Conservation (phyloP, 345 rosid genomes). For the Carallia brachiata region DNA sequence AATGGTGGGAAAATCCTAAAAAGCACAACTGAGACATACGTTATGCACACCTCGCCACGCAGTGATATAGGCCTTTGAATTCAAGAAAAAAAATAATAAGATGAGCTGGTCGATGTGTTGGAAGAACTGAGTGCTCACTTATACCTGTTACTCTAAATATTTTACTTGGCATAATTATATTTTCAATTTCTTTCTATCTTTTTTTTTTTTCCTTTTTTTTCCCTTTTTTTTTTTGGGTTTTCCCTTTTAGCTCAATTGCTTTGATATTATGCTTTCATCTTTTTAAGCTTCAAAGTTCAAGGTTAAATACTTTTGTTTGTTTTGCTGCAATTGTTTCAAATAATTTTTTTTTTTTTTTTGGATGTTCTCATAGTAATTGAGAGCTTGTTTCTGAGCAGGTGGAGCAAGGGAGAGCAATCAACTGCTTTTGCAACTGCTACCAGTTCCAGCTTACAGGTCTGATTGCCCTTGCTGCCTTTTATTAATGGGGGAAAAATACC, state of each 20-base stretch:
- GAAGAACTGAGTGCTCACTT: too few relatives aligned
- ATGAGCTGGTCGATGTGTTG: too few relatives aligned
- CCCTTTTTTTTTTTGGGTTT: neutral
- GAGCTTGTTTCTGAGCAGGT: slow-evolving; percentile 25
- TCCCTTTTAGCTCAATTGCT: neutral
- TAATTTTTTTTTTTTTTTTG: neutral
- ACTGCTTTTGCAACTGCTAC: slow-evolving; percentile 81
- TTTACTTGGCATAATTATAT: too few relatives aligned
- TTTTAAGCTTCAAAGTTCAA: neutral
- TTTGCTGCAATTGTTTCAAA: too few relatives aligned
- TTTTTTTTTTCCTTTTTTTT: neutral
- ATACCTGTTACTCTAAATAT: too few relatives aligned
- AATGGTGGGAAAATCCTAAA: too few relatives aligned
- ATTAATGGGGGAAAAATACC: neutral
- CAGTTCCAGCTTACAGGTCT: slow-evolving; percentile 59
- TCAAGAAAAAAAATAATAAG: too few relatives aligned
- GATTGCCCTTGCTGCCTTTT: slow-evolving; percentile 5
- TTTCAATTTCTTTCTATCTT: too few relatives aligned
- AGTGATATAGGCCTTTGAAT: too few relatives aligned
- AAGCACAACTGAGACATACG: too few relatives aligned
- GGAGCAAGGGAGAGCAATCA: slow-evolving; percentile 84
- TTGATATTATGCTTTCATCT: neutral
- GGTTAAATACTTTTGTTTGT: too few relatives aligned
- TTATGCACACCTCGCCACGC: too few relatives aligned
- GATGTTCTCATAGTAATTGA: neutral